Evolutionary conservation across 352 stramenopile species (phyloP), one percentile per base, ranked within the genome.

Genomic region (Saprolegnia diclina): DNA sequence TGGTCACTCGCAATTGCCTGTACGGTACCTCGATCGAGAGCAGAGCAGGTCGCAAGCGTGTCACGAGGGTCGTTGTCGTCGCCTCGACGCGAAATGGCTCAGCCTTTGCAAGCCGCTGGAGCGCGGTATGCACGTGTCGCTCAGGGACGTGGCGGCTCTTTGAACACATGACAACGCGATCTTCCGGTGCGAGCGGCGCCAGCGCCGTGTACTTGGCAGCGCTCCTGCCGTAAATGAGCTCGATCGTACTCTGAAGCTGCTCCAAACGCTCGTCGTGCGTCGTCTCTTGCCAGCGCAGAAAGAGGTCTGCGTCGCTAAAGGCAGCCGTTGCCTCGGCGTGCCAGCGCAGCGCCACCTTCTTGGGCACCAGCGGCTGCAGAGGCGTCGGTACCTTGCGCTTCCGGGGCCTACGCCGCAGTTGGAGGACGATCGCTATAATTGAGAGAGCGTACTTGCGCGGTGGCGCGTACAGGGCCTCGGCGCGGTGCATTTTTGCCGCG

Each of bases 281-380:
- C n/a, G 18, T 48, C 6, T 69, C 26, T 14, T 35, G 26, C 63
- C 63, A 69, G 22, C 38, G 53, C n/a, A 69, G 53, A 29, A 46
- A 61, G 19, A 63, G 44, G 44, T 69, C 53, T 5, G 50, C n/a
- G 18, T 69, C 63, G n/a, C n/a, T 11, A 26, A 61, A 62, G 21
- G 42, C 53, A n/a, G 19, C 21, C 3, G 21, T 37, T 1, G 63
- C 63, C 6, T 69, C 63, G 14, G 13, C 1, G 42, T 61, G 45
- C 63, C 63, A 69, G 9, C 35, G 46, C 14, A 19, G 22, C 5
- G 29, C 63, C 26, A 69, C 14, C 22, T 44, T 37, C 53, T 54
- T 54, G 10, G 63, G n/a, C 14, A 69, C 22, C 29, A 69, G 53
- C 19, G 63, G 63, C 22, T 55, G 13, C 18, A 69, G 40, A 10